Percentiles rank a stretch among this genome's conserved stretches.
phyloP scores from a whole-genome alignment of 805 yeast genomes.

The Ogataea trehaloabstinens region DNA sequence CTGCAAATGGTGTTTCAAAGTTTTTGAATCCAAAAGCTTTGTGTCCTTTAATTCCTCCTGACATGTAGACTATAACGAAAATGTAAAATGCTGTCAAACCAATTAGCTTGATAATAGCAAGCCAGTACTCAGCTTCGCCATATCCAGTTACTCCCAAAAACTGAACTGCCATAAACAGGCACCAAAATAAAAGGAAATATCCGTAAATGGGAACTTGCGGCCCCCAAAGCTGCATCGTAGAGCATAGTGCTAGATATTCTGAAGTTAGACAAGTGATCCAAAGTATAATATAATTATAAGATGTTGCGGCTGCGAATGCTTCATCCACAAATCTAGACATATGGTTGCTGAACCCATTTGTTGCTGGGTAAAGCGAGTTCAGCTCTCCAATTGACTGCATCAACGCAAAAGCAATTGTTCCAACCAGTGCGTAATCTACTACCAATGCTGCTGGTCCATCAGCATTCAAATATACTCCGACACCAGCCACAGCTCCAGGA shows the following conservation, averaged over 20 bases:
- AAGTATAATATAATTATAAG: slow-evolving; percentile 48
- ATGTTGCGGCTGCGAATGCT: slow-evolving; percentile 51
- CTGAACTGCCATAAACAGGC: slow-evolving; percentile 45
- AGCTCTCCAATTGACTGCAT: slow-evolving; percentile 54
- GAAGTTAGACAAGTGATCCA: slow-evolving; percentile 52
- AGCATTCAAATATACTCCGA: slow-evolving; percentile 41
- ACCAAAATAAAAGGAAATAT: slow-evolving; percentile 51
- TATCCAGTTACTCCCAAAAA: slow-evolving; percentile 49
- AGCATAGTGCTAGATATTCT: slow-evolving; percentile 50
- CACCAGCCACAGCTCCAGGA: slow-evolving; percentile 52
- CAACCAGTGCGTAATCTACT: slow-evolving; percentile 47
- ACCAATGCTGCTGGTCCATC: slow-evolving; percentile 50
- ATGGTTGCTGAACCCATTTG: slow-evolving; percentile 43
- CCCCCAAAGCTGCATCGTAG: slow-evolving; percentile 49
- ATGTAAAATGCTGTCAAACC: slow-evolving; percentile 38
- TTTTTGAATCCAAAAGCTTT: slow-evolving; percentile 19
- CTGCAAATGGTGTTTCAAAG: slow-evolving; percentile 14
- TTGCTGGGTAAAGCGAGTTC: slow-evolving; percentile 42
- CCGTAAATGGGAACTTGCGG: slow-evolving; percentile 53
- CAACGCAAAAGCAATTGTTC: slow-evolving; percentile 47
- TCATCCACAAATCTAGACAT: slow-evolving; percentile 49
- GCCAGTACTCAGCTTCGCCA: slow-evolving; percentile 55
- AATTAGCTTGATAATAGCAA: slow-evolving; percentile 46
- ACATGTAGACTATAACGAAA: slow-evolving; percentile 34
- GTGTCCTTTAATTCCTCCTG: slow-evolving; percentile 35